A percentile compares a stretch with the other conserved stretches of the same genome.
phyloP scores from a whole-genome alignment of 129 eudicot species.

The Solidago caesia region DNA sequence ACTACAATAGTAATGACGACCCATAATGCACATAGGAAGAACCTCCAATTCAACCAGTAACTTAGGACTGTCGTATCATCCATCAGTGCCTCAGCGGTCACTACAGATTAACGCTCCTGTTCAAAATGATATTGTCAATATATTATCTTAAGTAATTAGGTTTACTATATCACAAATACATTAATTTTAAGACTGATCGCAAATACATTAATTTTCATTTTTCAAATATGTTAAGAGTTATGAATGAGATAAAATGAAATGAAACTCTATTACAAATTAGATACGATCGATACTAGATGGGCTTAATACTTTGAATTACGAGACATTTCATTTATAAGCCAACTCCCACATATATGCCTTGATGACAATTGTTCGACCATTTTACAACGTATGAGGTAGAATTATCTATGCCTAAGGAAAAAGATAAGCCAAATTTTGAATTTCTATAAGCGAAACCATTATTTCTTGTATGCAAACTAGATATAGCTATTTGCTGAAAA shows the following conservation, averaged over 20 bases:
- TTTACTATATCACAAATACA: background rate
- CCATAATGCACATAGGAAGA: constrained; percentile 78
- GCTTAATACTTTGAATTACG: no score
- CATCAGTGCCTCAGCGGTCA: constrained; percentile 46
- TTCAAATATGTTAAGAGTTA: no score
- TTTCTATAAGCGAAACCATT: background rate
- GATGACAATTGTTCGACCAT: no score
- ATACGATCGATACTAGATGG: background rate
- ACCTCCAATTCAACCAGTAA: constrained; percentile 95
- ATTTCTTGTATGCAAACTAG: background rate
- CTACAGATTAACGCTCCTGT: constrained; percentile 35
- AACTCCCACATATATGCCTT: no score
- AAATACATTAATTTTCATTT: background rate
- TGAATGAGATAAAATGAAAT: background rate
- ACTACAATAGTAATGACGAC: constrained; percentile 41
- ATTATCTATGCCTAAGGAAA: background rate
- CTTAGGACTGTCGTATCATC: constrained; percentile 50
- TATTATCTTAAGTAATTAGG: background rate
- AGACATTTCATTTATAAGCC: no score
- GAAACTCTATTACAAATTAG: background rate
- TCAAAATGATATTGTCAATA: background rate
- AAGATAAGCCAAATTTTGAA: no score
- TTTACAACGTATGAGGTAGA: no score
- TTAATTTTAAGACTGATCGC: background rate
- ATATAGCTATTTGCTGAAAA: background rate